A percentile compares a stretch with the other conserved stretches of the same genome.
These are phyloP conservation scores for Boletus nobilissimus DNA, from an alignment of 1,284 basidiomycete species.

Conservation along the genomic window DNA sequence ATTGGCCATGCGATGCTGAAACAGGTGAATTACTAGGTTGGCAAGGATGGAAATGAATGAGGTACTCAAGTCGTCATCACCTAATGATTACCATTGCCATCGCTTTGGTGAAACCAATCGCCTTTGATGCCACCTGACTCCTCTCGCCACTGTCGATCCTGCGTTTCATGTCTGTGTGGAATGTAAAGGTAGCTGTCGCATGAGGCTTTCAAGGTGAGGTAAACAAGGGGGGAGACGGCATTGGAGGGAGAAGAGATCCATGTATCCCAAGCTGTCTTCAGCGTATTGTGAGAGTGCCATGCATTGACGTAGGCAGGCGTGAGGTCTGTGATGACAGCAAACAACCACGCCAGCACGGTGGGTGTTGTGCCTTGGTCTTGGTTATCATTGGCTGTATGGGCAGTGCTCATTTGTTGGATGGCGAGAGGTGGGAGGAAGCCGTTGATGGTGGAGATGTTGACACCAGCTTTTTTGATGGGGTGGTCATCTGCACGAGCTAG, in stretches of 20 bases:
- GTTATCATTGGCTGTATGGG: constrained; percentile 66
- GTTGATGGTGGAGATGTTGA: constrained; percentile 92
- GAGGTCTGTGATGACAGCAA: constrained; percentile 92
- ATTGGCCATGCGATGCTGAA: constrained; percentile 88
- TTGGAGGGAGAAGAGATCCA: constrained; percentile 58
- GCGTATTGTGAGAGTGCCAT: constrained; percentile 87
- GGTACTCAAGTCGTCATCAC: too few relatives aligned
- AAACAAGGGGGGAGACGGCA: constrained; percentile 46
- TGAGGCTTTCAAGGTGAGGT: constrained; percentile 89
- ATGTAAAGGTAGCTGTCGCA: constrained; percentile 97
- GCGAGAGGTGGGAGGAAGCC: constrained; percentile 88
- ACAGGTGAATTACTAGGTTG: constrained; percentile 37
- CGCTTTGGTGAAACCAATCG: too few relatives aligned
- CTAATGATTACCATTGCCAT: too few relatives aligned
- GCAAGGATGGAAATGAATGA: constrained; percentile 24
- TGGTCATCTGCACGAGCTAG: background rate
- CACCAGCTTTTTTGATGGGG: constrained; percentile 94
- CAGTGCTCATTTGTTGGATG: constrained; percentile 91
- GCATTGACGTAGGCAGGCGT: too few relatives aligned
- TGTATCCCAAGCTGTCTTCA: constrained; percentile 80
- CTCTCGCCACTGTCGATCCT: too few relatives aligned
- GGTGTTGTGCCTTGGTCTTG: constrained; percentile 20
- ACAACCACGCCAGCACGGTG: constrained; percentile 92
- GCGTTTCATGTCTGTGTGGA: constrained; percentile 86
- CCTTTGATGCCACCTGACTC: too few relatives aligned